Percentiles rank a stretch among this genome's conserved stretches.
phyloP scores from a whole-genome alignment of 352 stramenopile species.

The Globisporangium nodosum region DNA sequence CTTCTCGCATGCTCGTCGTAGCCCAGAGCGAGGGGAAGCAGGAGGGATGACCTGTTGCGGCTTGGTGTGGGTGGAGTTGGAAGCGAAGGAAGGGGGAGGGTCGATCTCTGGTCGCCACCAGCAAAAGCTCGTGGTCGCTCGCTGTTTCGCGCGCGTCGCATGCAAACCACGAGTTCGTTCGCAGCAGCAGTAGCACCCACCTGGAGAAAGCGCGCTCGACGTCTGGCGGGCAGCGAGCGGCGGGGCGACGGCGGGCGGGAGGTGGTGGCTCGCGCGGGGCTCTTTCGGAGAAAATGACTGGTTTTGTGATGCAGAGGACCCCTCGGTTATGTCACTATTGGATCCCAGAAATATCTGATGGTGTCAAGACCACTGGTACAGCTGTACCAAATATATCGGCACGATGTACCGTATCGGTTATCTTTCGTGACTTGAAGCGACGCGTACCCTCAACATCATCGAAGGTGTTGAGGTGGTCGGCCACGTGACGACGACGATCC shows the following conservation, averaged over 20 bases:
- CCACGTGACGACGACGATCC: background rate
- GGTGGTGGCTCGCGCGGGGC: background rate
- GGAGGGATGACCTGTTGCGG: background rate
- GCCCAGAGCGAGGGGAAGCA: background rate
- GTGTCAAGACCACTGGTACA: background rate
- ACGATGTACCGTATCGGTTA: conserved; percentile 2
- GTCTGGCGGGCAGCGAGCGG: conserved; percentile 12
- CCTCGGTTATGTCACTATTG: background rate
- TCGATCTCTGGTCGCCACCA: background rate
- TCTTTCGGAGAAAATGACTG: background rate
- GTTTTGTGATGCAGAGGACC: background rate
- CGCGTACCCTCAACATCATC: background rate
- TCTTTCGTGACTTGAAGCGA: background rate
- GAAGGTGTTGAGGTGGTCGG: too few species aligned
- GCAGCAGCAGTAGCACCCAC: conserved; percentile 7
- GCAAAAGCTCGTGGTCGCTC: conserved; percentile 3
- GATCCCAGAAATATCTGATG: conserved; percentile 36
- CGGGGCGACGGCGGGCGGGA: background rate
- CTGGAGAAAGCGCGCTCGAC: conserved; percentile 19
- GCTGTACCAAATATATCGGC: background rate
- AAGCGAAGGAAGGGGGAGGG: background rate
- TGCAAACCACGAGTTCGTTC: background rate
- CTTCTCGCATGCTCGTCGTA: background rate
- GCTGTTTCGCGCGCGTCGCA: conserved; percentile 1
- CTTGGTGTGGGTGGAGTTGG: background rate